phyloP scores from a whole-genome alignment of 148 eudicot species.

The Vaccinium macrocarpon region DNA sequence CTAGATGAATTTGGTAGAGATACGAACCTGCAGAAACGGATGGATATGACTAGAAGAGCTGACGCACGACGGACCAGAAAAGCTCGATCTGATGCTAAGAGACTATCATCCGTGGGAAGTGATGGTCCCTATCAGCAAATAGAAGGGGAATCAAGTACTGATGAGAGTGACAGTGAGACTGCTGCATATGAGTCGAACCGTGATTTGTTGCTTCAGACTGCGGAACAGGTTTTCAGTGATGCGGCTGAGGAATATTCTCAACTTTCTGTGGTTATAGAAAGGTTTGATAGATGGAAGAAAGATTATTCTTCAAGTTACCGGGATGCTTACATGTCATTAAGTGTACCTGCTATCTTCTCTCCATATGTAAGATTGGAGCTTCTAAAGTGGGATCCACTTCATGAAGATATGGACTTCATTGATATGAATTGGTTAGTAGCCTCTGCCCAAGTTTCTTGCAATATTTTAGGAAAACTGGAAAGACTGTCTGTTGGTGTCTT shows the following conservation, averaged over 20 bases:
- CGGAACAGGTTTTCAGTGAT: conserved; percentile 77
- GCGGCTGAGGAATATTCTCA: conserved; percentile 81
- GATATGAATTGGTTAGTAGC: conserved; percentile 87
- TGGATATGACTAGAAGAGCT: conserved; percentile 72
- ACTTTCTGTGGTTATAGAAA: conserved; percentile 68
- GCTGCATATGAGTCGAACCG: conserved; percentile 72
- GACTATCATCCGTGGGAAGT: conserved; percentile 44
- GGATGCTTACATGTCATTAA: conserved; percentile 87
- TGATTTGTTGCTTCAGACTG: conserved; percentile 67
- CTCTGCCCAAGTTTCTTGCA: conserved; percentile 14
- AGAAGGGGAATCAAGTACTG: conserved; percentile 99
- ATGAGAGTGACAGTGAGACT: conserved; percentile 85
- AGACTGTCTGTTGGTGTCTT: too few species aligned
- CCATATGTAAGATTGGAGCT: conserved; percentile 97
- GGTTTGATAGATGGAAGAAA: conserved; percentile 80
- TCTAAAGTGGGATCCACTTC: conserved; percentile 96
- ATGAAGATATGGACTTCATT: conserved; percentile 72
- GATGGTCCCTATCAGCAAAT: conserved; percentile 48
- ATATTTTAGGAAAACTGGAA: conserved; percentile 15
- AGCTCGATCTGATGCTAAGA: conserved; percentile 57
- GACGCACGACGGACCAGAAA: conserved; percentile 64
- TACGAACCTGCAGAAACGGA: conserved; percentile 64
- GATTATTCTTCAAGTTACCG: conserved; percentile 63
- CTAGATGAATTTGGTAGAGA: conserved; percentile 90
- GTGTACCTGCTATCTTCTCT: conserved; percentile 85